Conservation (phyloP, 2,329 filamentous ascomycete genomes). For the Calonectria hawksworthii region DNA sequence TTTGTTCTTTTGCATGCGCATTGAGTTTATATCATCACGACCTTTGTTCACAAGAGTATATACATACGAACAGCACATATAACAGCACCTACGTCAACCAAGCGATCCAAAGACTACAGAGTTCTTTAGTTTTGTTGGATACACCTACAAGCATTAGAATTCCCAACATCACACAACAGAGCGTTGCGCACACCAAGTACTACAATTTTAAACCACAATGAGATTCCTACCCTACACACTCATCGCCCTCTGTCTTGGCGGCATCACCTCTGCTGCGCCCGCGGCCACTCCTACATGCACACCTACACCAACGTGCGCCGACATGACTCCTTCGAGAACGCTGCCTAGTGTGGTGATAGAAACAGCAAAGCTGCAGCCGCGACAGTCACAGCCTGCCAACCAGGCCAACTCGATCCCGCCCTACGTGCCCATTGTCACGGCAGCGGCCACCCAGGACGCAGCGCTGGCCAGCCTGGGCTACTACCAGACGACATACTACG, state of each 20-base stretch:
- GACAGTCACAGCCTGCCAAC: conserved; percentile 32
- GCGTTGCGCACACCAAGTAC: too few species aligned
- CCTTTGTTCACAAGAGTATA: not conserved
- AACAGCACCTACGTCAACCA: too few species aligned
- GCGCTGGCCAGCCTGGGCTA: conserved; percentile 49
- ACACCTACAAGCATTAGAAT: not conserved
- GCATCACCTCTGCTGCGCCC: conserved; percentile 2
- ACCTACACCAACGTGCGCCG: not conserved
- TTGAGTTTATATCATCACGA: not conserved
- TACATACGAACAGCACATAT: not conserved
- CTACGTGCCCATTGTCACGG: conserved; percentile 50
- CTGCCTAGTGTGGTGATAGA: not conserved
- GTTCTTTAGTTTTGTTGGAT: not conserved
- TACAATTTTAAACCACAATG: not conserved
- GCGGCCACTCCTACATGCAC: conserved; percentile 10
- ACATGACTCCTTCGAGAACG: not conserved
- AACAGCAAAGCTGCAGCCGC: not conserved
- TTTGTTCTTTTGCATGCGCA: not conserved
- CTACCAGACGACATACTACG: conserved; percentile 52
- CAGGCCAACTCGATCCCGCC: conserved; percentile 34
- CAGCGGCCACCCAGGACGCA: conserved; percentile 49
- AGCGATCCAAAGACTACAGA: not conserved
- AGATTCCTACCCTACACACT: conserved; percentile 32
- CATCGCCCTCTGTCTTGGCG: not conserved
- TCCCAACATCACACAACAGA: not conserved